Evolutionary conservation across 2,329 filamentous ascomycete genomes (phyloP), one percentile per base, ranked within the genome.

Genomic region (Alternaria ethzedia): DNA sequence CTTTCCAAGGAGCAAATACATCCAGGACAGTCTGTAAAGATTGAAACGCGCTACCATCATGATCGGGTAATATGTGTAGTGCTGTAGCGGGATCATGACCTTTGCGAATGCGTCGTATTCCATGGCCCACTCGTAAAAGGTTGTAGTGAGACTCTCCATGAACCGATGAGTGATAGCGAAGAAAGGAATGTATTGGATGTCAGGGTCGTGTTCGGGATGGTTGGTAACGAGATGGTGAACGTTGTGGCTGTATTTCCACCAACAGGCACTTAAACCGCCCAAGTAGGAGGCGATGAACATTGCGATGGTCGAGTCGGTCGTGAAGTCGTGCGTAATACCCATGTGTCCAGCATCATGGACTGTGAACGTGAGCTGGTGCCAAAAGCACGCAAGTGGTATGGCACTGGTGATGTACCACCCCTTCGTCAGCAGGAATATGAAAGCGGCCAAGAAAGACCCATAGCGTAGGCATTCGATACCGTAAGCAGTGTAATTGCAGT

Each of bases 211-310:
- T 79, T 97, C 96, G 13, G 94, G 92, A 46, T 91, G 91, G 79
- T 98, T 98, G 17, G 96, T 98, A 56, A 98, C 91, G 70, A 98
- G 94, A 76, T 98, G 95, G 78, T 98, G 95, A 9, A 97, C 94
- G 75, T 98, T 98, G 81, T 98, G 95, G 78, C 90, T 97, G 65
- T 89, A 87, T 82, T 98, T 98, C 95, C 96, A 99, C 96, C 96
- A 99, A 47, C 95, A 93, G 57, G 97, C 82, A 25, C 93, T 97
- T 32, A 99, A 82, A 0, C 96, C 96, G 41, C 96, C 96, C 20
- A 96, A 83, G 72, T 91, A 98, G 78, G 97, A 91, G 57, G 94
- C 94, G 73, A 97, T 91, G 68, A 97, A 82, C 75, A 98, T 97
- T 52, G 93, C 95, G 66, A 99, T 93, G 52, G 91, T 85, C 2